Conservation (phyloP, 345 rosid species). For the Balakata baccata region DNA sequence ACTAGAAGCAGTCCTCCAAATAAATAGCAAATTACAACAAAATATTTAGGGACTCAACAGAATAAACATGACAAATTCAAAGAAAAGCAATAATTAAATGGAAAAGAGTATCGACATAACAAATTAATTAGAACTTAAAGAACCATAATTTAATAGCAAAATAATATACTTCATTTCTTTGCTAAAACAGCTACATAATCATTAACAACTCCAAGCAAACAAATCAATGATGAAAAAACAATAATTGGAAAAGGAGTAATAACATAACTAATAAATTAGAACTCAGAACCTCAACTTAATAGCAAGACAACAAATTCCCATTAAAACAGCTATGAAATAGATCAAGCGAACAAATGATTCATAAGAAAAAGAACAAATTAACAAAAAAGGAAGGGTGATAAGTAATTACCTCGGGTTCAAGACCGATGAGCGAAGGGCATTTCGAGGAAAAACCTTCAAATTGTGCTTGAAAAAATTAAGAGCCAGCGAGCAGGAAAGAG, state of each 20-base stretch:
- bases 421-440: conserved; percentile 2
- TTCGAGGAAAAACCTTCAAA: background rate
- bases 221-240: background rate
- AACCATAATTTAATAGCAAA: too few species aligned
- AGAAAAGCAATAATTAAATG: too few species aligned
- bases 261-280: background rate
- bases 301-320: background rate
- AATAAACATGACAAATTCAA: too few species aligned
- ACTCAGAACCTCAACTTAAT: background rate
- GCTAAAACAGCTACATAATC: too few species aligned
- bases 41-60: too few species aligned
- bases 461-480: background rate
- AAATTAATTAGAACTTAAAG: too few species aligned
- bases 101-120: too few species aligned
- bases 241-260: background rate
- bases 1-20: background rate
- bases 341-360: background rate
- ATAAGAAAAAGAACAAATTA: background rate
- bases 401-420: conserved; percentile 10
- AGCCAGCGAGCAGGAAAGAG: conserved; percentile 11
- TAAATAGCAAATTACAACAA: background rate
- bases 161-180: too few species aligned
- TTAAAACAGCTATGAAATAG: background rate
- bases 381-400: background rate
- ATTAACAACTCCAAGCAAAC: too few species aligned